These are phyloP conservation scores for Immersiella caudata DNA, from an alignment of 495 filamentous ascomycete genomes.

Conservation along the genomic window DNA sequence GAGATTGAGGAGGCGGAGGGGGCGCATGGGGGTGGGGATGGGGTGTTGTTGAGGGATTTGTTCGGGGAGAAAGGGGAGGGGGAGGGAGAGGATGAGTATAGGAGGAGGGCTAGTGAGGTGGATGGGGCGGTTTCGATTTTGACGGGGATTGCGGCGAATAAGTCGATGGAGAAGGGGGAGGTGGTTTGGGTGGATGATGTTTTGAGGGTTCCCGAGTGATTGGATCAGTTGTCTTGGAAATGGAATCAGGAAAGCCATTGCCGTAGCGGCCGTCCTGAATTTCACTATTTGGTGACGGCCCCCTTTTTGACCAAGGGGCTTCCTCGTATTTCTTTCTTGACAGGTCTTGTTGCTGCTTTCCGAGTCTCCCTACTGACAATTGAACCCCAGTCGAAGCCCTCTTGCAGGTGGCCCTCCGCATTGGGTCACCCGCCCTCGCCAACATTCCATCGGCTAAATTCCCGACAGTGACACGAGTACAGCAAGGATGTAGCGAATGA, in stretches of 20 bases:
- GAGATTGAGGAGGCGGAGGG: slow-evolving; percentile 44
- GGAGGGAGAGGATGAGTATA: slow-evolving; percentile 45
- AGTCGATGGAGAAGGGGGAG: slow-evolving; percentile 56
- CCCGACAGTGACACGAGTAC: background rate
- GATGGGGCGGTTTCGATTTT: slow-evolving; percentile 60
- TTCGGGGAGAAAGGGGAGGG: slow-evolving; percentile 45
- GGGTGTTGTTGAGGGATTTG: slow-evolving; percentile 48
- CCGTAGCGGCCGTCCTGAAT: too few species aligned
- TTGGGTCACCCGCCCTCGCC: background rate
- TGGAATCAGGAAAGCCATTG: too few species aligned
- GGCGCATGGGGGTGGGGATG: slow-evolving; percentile 51
- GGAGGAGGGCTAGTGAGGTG: slow-evolving; percentile 51
- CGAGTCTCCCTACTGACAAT: too few species aligned
- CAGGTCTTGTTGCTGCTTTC: too few species aligned
- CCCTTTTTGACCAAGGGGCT: too few species aligned
- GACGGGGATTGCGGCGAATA: slow-evolving; percentile 61
- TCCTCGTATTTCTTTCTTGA: too few species aligned
- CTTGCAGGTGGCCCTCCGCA: background rate
- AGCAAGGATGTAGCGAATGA: background rate
- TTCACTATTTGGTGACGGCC: too few species aligned
- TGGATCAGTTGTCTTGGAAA: too few species aligned
- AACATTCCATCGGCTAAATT: background rate
- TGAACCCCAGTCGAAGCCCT: too few species aligned
- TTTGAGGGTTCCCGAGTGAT: slow-evolving; percentile 35
- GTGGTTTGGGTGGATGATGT: slow-evolving; percentile 53